Conservation (phyloP, 306 rosid genomes). For the Erythrophleum fordii region DNA sequence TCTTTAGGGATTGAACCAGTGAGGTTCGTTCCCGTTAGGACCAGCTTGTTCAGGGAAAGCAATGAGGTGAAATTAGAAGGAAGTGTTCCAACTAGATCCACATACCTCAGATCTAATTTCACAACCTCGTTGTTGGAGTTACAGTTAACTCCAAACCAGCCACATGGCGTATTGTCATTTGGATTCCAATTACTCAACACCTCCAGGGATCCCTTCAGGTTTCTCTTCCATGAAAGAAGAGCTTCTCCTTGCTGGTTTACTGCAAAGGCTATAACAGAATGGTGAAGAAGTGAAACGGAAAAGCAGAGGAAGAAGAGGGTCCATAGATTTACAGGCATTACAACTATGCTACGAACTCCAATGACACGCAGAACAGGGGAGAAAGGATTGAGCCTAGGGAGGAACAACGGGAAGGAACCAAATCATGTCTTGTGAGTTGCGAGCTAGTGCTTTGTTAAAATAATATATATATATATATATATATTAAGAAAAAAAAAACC, state of each 20-base stretch:
- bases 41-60: conserved; percentile 57
- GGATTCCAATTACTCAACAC: conserved; percentile 66
- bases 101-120: conserved; percentile 61
- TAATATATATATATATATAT: conserved; percentile 15
- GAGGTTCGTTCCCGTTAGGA: conserved; percentile 76
- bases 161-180: conserved; percentile 68
- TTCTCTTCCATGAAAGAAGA: conserved; percentile 84
- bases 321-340: conserved; percentile 94
- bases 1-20: conserved; percentile 81
- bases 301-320: conserved; percentile 56
- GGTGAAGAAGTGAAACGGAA: conserved; percentile 46
- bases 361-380: conserved; percentile 44
- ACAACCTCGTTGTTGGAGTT: conserved; percentile 57
- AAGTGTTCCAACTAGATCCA: conserved; percentile 71
- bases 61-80: conserved; percentile 70
- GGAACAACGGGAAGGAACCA: conserved; percentile 73
- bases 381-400: conserved; percentile 76
- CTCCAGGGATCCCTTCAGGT: conserved; percentile 63
- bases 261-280: conserved; percentile 45
- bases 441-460: conserved; percentile 53
- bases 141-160: conserved; percentile 85
- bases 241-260: conserved; percentile 79
- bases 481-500: conserved; percentile 58
- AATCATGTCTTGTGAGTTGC: conserved; percentile 91
- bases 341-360: conserved; percentile 65